Evolutionary conservation across 139 green algal species (phyloP), one percentile per base, ranked within the genome.

Genomic region (Closterium sp.): DNA sequence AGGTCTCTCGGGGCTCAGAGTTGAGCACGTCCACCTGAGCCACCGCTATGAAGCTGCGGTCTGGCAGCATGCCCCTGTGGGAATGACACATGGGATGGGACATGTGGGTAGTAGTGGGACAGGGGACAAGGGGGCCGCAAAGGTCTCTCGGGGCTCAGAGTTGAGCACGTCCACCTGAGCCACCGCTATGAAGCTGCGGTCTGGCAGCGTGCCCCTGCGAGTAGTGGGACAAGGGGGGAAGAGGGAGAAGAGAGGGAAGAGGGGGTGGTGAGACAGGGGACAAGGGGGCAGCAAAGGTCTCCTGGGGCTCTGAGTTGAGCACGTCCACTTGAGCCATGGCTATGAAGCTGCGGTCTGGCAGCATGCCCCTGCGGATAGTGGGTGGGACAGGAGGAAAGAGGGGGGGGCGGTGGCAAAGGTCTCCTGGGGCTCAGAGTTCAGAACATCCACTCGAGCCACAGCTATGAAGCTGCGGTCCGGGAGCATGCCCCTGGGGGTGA

Each of bases 301-400:
- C 84, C 6, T 10, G 17, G n/a, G 84, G 84, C 84, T 87, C 84
- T 30, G 84, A 87, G n/a, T 9, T 30, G 2, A 87, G 28, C 84
- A 87, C 84, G 84, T 87, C 84, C 84, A 87, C 84, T 21, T 87
- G n/a, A 1, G 27, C 10, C 0, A 87, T 21, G 0, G n/a, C 3
- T 11, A 87, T 30, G 28, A 32, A 87, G n/a, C 28, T 29, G 9
- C 21, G n/a, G 21, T 87, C 84, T 30, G 84, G 84, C 1, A 87
- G 28, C n/a, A 79, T 24, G 62, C 62, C 62, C 17, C 62, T 79
- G 84, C 0, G 84, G 84, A 6, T 13, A 13, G 89, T 7, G 5
- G 62, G 79, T 30, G 79, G 19, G 89, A 11, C 21, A 30, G 27
- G 2, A 91, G 27, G 28, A 85, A 92, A 92, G 89, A 92, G 9